phyloP scores from a whole-genome alignment of 2,329 filamentous ascomycete species.

The Zelopaecilomyces penicillatus region DNA sequence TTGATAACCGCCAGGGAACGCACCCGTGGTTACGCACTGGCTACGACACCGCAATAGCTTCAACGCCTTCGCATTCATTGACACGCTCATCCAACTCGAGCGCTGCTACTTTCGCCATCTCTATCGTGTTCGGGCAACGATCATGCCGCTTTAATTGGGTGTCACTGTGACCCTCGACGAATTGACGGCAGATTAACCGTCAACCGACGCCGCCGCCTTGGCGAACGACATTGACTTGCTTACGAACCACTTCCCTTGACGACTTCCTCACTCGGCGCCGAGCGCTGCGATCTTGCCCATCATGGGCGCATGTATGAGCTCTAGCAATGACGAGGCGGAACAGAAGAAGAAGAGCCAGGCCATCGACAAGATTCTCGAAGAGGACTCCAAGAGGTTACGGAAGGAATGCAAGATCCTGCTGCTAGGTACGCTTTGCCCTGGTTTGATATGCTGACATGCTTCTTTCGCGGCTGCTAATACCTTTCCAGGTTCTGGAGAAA shows the following conservation, averaged over 20 bases:
- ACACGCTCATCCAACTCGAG: too few relatives aligned
- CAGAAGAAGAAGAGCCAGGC: constrained; percentile 94
- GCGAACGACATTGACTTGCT: too few relatives aligned
- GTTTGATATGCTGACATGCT: neutral
- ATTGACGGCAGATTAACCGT: neutral
- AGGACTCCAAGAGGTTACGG: constrained; percentile 85
- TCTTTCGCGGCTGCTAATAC: constrained; percentile 11
- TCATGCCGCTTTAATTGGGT: constrained; percentile 9
- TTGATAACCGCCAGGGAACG: too few relatives aligned
- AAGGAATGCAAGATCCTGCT: constrained; percentile 98
- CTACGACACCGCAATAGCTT: too few relatives aligned
- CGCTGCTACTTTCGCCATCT: too few relatives aligned
- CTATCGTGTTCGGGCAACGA: neutral
- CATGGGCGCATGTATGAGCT: constrained; percentile 95
- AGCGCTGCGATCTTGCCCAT: constrained; percentile 21
- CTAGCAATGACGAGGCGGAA: constrained; percentile 75
- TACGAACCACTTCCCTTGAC: neutral
- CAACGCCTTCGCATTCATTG: too few relatives aligned
- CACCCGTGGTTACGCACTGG: too few relatives aligned
- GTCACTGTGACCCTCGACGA: constrained; percentile 4
- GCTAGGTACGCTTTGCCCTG: constrained; percentile 55
- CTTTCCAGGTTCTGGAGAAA: constrained; percentile 80
- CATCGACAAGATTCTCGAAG: constrained; percentile 88
- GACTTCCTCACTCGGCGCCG: neutral
- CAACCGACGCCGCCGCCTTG: too few relatives aligned